Percentiles rank a stretch among this genome's conserved stretches.
Evolutionary conservation across 345 rosid genomes (phyloP).

Genomic region (Toxicodendron radicans): DNA sequence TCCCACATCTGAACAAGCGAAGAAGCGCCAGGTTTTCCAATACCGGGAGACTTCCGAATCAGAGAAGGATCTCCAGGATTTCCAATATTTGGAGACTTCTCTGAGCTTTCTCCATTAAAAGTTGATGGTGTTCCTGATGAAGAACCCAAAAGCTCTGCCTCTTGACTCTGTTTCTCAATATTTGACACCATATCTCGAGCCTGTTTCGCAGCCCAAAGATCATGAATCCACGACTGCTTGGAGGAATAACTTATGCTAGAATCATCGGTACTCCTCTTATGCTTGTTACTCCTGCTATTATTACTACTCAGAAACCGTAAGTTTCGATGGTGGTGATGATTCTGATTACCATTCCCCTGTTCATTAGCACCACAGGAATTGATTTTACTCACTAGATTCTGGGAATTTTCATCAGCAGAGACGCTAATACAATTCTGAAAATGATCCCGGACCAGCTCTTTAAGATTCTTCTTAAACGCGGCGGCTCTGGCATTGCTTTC

Average conservation of each 20-base stretch:
- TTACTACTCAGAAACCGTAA: slow-evolving; percentile 19
- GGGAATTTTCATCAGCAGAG: slow-evolving; percentile 27
- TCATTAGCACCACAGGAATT: slow-evolving; percentile 10
- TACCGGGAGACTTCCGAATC: not conserved
- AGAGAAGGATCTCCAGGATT: no score
- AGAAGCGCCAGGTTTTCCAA: slow-evolving; percentile 51
- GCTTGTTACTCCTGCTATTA: not conserved
- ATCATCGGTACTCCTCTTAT: slow-evolving; percentile 9
- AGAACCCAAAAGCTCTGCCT: slow-evolving; percentile 22
- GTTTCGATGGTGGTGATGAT: slow-evolving; percentile 6
- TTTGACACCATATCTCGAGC: slow-evolving; percentile 41
- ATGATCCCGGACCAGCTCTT: slow-evolving; percentile 61
- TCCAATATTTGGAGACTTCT: not conserved
- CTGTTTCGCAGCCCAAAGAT: slow-evolving; percentile 47
- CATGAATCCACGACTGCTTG: slow-evolving; percentile 31
- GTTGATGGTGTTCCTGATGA: slow-evolving; percentile 18
- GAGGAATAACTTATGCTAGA: slow-evolving; percentile 16
- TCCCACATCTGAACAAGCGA: slow-evolving; percentile 96
- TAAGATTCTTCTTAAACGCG: slow-evolving; percentile 58
- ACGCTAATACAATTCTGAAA: slow-evolving; percentile 39
- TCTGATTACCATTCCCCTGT: not conserved
- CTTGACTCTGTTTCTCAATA: slow-evolving; percentile 33
- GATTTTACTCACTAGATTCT: not conserved
- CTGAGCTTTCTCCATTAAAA: slow-evolving; percentile 1
- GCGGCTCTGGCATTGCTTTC: slow-evolving; percentile 42